Evolutionary conservation across 2,329 filamentous ascomycete species (phyloP), one percentile per base, ranked within the genome.

Genomic region (Apiospora malaysiana): DNA sequence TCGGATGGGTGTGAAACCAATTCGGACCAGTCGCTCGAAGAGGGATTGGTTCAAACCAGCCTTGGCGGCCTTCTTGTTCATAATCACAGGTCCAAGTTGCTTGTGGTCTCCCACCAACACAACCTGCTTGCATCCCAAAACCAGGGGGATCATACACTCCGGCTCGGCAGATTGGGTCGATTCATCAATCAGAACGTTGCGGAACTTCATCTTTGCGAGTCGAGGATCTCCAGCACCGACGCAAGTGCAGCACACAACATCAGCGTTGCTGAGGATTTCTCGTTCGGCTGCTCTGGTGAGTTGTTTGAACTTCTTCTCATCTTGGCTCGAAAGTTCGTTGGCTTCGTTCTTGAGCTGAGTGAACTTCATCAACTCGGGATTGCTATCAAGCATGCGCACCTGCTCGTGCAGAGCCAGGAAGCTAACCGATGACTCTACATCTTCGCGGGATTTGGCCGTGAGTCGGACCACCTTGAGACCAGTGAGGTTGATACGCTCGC

Each of bases 61-160:
- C 83, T 98, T 98, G 73, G 96, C 96, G 18, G 96, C 96, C 83
- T 98, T 98, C 88, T 99, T 99, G 88, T 99, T 99, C 95, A 99
- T 99, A 80, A 99, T 98, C 77, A 99, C 96, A 1, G 96, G 96
- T 0, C 96, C 96, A 74, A 99, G 90, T 81, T 99, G 96, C 82
- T 98, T 97, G 83, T 99, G 96, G 79, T 99, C 96, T 79, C 96
- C 96, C 56, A 99, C 96, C 46, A 99, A 89, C n/a, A 99, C 96
- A 68, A 98, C 94, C 82, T 99, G 96, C 85, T 99, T 99, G 86
- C 96, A 99, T 68, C 96, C 96, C 27, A 99, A 88, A 43, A 99
- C 95, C 51, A 99, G 86, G 23, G 96, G 96, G 77, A 99, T 99
- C 94, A 99, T 97, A 82, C 96, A 99, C 82, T 99, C 96, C 0